A percentile compares a stretch with the other conserved stretches of the same genome.
These are phyloP conservation scores for Madurella mycetomatis DNA, from an alignment of 2,329 filamentous ascomycete species.

Conservation along the genomic window DNA sequence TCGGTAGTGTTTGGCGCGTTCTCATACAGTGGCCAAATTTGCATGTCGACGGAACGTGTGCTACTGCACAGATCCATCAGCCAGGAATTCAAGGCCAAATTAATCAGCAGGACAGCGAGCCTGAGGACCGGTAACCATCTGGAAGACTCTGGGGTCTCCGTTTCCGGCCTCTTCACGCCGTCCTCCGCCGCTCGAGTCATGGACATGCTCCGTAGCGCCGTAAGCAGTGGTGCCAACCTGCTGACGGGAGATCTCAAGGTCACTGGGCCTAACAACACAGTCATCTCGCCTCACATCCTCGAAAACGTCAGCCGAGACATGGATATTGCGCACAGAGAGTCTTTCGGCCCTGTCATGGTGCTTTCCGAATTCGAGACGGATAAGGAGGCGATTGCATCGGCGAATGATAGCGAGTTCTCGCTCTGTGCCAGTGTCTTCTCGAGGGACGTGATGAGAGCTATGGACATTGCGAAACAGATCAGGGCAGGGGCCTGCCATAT, in stretches of 20 bases:
- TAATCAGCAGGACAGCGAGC: slow-evolving; percentile 19
- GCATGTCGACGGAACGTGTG: slow-evolving; percentile 66
- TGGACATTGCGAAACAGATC: slow-evolving; percentile 49
- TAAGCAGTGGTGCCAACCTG: slow-evolving; percentile 54
- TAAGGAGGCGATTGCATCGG: slow-evolving; percentile 60
- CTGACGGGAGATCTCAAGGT: slow-evolving; percentile 44
- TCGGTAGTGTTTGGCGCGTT: slow-evolving; percentile 57
- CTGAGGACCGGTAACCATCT: slow-evolving; percentile 28
- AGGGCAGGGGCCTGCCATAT: slow-evolving; percentile 51
- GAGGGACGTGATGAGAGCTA: slow-evolving; percentile 49
- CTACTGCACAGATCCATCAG: slow-evolving; percentile 55
- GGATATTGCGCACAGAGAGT: slow-evolving; percentile 62
- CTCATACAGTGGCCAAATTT: slow-evolving; percentile 61
- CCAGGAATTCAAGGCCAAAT: slow-evolving; percentile 43
- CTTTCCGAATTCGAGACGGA: slow-evolving; percentile 55
- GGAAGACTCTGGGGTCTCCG: slow-evolving; percentile 24
- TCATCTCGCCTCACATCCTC: slow-evolving; percentile 56
- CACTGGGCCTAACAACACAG: slow-evolving; percentile 37
- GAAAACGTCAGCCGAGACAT: slow-evolving; percentile 58
- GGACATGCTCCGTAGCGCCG: slow-evolving; percentile 48
- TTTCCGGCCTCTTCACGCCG: slow-evolving; percentile 28
- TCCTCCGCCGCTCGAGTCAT: slow-evolving; percentile 23
- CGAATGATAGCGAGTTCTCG: slow-evolving; percentile 68
- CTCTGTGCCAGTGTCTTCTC: slow-evolving; percentile 63
- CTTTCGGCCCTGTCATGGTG: slow-evolving; percentile 62